Percentiles rank a stretch among this genome's conserved stretches.
Conservation (phyloP, 2,329 filamentous ascomycete genomes). For the Pseudogymnoascus sp. region DNA sequence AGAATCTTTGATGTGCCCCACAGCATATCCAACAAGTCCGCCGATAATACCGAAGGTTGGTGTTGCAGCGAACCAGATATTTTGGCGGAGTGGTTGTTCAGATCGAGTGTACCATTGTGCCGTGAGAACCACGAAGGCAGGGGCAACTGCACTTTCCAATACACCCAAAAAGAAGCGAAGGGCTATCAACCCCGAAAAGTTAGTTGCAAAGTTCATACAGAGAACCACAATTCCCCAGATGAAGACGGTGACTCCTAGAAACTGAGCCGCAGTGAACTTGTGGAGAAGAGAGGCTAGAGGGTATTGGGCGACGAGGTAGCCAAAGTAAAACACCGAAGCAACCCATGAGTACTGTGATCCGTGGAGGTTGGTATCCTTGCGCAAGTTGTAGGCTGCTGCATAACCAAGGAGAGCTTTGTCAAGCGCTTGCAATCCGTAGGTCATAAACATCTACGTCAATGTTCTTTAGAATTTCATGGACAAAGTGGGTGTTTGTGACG, state of each 20-base stretch:
- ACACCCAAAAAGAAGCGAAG: constrained; percentile 21
- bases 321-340: constrained; percentile 13
- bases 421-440: constrained; percentile 4
- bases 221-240: too few relatives aligned
- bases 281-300: neutral
- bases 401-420: constrained; percentile 6
- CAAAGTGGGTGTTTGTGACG: too few relatives aligned
- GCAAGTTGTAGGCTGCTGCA: neutral
- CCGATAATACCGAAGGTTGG: neutral
- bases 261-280: neutral
- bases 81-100: constrained; percentile 27
- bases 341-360: constrained; percentile 20
- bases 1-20: constrained; percentile 27
- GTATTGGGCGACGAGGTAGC: neutral
- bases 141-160: constrained; percentile 21
- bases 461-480: too few relatives aligned
- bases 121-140: constrained; percentile 27
- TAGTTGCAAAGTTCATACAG: neutral
- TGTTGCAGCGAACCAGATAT: constrained; percentile 21
- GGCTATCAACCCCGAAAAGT: constrained; percentile 16
- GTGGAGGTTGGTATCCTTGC: constrained; percentile 26
- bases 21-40: constrained; percentile 29
- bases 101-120: constrained; percentile 28
- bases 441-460: neutral
- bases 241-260: too few relatives aligned